phyloP scores from a whole-genome alignment of 371 early-diverging fungal genomes.

The Batkoa obscura region DNA sequence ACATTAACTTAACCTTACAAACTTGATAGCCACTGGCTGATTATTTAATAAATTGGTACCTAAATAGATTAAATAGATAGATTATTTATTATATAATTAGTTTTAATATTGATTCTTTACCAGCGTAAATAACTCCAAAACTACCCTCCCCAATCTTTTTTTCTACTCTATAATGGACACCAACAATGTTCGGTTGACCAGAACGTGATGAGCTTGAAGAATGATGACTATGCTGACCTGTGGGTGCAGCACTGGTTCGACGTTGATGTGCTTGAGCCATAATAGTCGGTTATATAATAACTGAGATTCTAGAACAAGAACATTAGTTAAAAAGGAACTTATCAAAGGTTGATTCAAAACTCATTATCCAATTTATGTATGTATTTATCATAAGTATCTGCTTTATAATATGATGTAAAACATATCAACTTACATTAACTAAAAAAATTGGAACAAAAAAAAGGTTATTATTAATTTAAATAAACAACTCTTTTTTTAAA shows the following conservation, averaged over 20 bases:
- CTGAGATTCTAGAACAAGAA: too few species aligned
- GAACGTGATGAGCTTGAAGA: constrained; percentile 18
- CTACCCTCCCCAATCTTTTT: constrained; percentile 58
- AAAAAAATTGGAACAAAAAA: too few species aligned
- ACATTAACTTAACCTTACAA: constrained; percentile 12
- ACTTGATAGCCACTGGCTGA: constrained; percentile 67
- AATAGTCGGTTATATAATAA: background rate
- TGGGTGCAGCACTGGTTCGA: background rate
- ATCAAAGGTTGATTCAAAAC: too few species aligned
- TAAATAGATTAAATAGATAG: constrained; percentile 6
- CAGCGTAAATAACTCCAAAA: constrained; percentile 64
- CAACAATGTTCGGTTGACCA: constrained; percentile 22
- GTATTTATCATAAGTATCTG: too few species aligned
- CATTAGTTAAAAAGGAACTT: too few species aligned
- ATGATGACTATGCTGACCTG: background rate
- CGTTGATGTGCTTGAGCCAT: constrained; percentile 6
- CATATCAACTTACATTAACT: too few species aligned
- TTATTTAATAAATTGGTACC: constrained; percentile 42
- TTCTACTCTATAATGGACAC: constrained; percentile 50
- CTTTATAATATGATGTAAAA: too few species aligned
- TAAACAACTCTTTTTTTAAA: too few species aligned
- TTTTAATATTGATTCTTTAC: constrained; percentile 12
- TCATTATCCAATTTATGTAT: too few species aligned
- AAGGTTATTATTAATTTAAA: too few species aligned
- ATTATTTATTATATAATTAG: background rate